Evolutionary conservation across 1,139 yeast genomes (phyloP).

Genomic region (Geotrichum europaeum): DNA sequence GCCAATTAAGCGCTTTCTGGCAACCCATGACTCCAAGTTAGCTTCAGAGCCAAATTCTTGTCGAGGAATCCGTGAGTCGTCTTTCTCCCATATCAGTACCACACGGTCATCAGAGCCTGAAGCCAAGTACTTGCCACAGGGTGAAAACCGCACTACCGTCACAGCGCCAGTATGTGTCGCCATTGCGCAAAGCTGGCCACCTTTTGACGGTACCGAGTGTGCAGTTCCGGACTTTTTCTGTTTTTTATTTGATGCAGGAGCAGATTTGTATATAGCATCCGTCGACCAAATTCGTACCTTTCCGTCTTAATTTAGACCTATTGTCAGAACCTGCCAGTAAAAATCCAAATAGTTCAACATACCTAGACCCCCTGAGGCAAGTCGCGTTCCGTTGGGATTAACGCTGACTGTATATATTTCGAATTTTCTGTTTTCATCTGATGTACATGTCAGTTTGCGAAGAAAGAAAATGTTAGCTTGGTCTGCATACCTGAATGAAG

Average conservation of each 20-base stretch:
- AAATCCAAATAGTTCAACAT: conserved; percentile 12
- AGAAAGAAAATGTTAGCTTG: neutral
- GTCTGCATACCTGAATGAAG: conserved; percentile 10
- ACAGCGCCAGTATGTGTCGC: conserved; percentile 66
- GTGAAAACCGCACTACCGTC: conserved; percentile 86
- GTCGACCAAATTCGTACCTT: conserved; percentile 89
- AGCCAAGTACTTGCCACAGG: conserved; percentile 85
- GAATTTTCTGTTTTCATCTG: conserved; percentile 69
- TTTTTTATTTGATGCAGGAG: neutral
- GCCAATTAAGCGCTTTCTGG: conserved; percentile 83
- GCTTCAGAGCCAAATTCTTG: conserved; percentile 16
- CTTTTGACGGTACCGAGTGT: neutral
- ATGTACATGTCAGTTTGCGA: conserved; percentile 18
- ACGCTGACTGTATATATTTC: conserved; percentile 83
- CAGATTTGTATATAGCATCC: conserved; percentile 12
- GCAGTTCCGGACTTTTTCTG: neutral
- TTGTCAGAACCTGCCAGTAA: neutral
- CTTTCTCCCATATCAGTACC: conserved; percentile 87
- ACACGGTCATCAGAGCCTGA: conserved; percentile 95
- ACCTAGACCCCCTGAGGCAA: conserved; percentile 89
- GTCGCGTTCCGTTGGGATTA: conserved; percentile 71
- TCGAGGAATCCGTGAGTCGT: conserved; percentile 41
- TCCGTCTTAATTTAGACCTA: conserved; percentile 48
- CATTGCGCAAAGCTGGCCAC: conserved; percentile 33
- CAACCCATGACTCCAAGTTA: conserved; percentile 94